A percentile compares a stretch with the other conserved stretches of the same genome.
These are phyloP conservation scores for Acorus gramineus DNA, from an alignment of 106 monocot genomes.

Conservation along the genomic window DNA sequence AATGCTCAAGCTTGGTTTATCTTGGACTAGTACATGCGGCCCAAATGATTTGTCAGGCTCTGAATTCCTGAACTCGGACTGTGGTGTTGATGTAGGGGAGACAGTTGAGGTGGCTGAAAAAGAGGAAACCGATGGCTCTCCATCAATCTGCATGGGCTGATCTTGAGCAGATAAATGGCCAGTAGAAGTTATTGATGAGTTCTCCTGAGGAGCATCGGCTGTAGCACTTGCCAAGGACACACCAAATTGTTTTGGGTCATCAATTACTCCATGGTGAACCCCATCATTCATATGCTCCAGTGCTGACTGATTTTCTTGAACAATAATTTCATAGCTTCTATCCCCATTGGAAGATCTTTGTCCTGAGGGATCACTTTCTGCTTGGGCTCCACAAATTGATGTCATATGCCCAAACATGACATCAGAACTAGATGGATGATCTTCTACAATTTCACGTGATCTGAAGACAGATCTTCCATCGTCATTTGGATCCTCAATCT, in stretches of 20 bases:
- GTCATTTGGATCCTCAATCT: neutral
- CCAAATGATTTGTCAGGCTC: neutral
- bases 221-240: slow-evolving; percentile 35
- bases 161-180: slow-evolving; percentile 7
- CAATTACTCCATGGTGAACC: too few relatives aligned
- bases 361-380: slow-evolving; percentile 8
- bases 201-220: slow-evolving; percentile 26
- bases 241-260: slow-evolving; percentile 14
- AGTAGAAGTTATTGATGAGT: slow-evolving; percentile 39
- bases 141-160: slow-evolving; percentile 9
- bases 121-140: slow-evolving; percentile 31
- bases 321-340: too few relatives aligned
- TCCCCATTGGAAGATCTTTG: slow-evolving; percentile 4
- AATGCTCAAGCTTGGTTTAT: neutral
- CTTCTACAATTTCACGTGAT: neutral
- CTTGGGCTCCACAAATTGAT: slow-evolving; percentile 9
- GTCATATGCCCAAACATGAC: neutral
- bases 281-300: too few relatives aligned
- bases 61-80: slow-evolving; percentile 5
- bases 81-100: slow-evolving; percentile 19
- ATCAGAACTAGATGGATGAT: neutral
- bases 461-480: neutral
- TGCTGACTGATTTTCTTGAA: too few relatives aligned
- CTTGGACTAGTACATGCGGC: slow-evolving; percentile 1
- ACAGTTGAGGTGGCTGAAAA: slow-evolving; percentile 36